Evolutionary conservation across 768 basidiomycete species (phyloP).

Genomic region (Boletus pseudo-olivaceus): DNA sequence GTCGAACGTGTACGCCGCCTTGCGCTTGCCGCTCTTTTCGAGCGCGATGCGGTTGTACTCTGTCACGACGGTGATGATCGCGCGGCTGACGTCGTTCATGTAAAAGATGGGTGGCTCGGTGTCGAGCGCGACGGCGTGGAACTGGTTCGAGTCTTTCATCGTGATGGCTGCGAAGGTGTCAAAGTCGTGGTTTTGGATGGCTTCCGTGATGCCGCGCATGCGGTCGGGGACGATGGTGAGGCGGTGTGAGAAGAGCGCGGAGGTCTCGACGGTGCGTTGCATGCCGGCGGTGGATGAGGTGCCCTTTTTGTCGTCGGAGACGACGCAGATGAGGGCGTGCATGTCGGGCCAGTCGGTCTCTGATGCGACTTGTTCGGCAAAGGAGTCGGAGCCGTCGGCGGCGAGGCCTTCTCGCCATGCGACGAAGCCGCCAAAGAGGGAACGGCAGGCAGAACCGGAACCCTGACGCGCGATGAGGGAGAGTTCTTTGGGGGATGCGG

Average conservation of each 20-base stretch:
- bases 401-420: conserved; percentile 70
- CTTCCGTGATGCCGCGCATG: conserved; percentile 77
- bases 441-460: conserved; percentile 96
- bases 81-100: conserved; percentile 94
- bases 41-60: conserved; percentile 87
- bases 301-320: conserved; percentile 94
- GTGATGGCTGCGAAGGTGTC: conserved; percentile 86
- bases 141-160: conserved; percentile 97
- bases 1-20: conserved; percentile 98
- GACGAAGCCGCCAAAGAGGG: conserved; percentile 95
- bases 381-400: conserved; percentile 76
- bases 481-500: conserved; percentile 72
- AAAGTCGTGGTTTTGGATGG: conserved; percentile 80
- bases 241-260: conserved; percentile 81
- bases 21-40: conserved; percentile 52
- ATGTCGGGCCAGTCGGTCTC: conserved; percentile 91
- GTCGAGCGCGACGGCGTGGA: conserved; percentile 97
- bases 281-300: conserved; percentile 94
- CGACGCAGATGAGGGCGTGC: conserved; percentile 96
- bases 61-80: conserved; percentile 87
- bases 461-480: conserved; percentile 96
- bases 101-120: conserved; percentile 98
- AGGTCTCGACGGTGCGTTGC: conserved; percentile 97
- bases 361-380: conserved; percentile 84
- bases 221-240: conserved; percentile 87